Base-by-base conservation (phyloP, 2,329 filamentous ascomycete species). In the Didymosphaeria variabile region DNA sequence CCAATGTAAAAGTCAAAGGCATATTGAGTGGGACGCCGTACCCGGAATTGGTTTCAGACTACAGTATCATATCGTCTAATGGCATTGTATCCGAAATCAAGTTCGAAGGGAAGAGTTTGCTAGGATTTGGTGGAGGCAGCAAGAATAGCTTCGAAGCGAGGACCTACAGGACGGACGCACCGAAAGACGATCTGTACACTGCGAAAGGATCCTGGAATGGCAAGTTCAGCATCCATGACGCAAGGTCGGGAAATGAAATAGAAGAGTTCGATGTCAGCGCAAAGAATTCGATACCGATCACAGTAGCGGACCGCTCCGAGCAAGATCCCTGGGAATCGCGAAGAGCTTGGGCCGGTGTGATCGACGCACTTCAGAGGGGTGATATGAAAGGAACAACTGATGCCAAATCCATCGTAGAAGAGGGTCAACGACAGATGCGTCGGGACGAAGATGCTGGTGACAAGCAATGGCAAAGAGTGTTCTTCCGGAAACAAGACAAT, bases 301-400 rank as follows among this genome's bases (percentile, higher is more conserved):
- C 60, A n/a, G 69, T 71, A 19, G 61, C 68, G 12, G 71, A 77
- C 15, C 47, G 78, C 5, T 67, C 75, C 1, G 64, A 79, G 32
- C 80, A 83, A 58, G 80, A 82, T 67, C 75, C 79, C 0, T 83
- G 80, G 80, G 81, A 83, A 63, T 79, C 78, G 23, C 67, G 80
- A 17, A 79, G 72, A 62, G 81, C 81, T 5, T 83, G 81, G 81
- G 59, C 67, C 10, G 76, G 72, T 5, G 79, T 81, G 5, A 79
- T 80, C 47, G 64, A 74, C 17, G 74, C 76, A 1, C 69, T 82
- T 45, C 66, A 71, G n/a, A 61, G 59, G 6, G 78, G 81, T 1
- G 73, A 83, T 57, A 82, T 83, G 81, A 79, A 76, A 54, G 69
- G 67, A 4, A 72, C 68, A 6, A 66, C 65, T 3, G 63, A 74